These are phyloP conservation scores for Barnettozyma siamensis DNA, from an alignment of 805 yeast genomes.

Conservation along the genomic window DNA sequence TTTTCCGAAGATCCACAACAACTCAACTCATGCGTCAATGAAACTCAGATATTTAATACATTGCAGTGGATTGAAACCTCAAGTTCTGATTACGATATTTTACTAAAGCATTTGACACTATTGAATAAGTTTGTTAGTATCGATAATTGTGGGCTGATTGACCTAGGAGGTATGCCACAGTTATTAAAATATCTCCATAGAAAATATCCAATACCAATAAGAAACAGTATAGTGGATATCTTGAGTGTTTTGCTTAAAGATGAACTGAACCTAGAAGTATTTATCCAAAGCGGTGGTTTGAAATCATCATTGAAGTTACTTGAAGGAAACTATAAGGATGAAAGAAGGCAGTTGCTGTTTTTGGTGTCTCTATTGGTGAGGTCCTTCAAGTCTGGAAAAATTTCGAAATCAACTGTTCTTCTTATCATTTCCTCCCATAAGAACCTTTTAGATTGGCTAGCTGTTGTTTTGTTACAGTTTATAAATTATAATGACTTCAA, in stretches of 20 bases:
- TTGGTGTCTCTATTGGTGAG: conserved; percentile 33
- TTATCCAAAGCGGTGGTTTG: conserved; percentile 42
- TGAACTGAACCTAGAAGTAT: conserved; percentile 32
- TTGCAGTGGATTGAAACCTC: conserved; percentile 4
- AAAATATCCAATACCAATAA: conserved; percentile 1
- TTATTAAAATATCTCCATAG: conserved; percentile 5
- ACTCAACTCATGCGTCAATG: background rate
- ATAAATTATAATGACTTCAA: conserved; percentile 8
- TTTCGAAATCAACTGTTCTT: conserved; percentile 27
- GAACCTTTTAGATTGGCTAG: conserved; percentile 32
- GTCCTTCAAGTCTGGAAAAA: conserved; percentile 24
- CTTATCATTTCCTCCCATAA: conserved; percentile 38
- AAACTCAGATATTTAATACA: background rate
- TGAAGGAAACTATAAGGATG: conserved; percentile 38
- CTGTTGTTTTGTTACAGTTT: conserved; percentile 30
- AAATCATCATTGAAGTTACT: conserved; percentile 35
- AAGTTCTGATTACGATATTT: background rate
- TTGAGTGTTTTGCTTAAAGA: conserved; percentile 19
- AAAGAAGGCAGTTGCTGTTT: conserved; percentile 34
- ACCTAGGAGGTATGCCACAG: conserved; percentile 18
- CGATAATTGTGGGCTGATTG: conserved; percentile 7
- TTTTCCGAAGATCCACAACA: background rate
- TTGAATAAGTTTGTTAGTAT: background rate
- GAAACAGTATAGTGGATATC: conserved; percentile 5
- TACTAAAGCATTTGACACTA: conserved; percentile 3